These are phyloP conservation scores for Pythium chondricola DNA, from an alignment of 352 stramenopile species.

Conservation along the genomic window DNA sequence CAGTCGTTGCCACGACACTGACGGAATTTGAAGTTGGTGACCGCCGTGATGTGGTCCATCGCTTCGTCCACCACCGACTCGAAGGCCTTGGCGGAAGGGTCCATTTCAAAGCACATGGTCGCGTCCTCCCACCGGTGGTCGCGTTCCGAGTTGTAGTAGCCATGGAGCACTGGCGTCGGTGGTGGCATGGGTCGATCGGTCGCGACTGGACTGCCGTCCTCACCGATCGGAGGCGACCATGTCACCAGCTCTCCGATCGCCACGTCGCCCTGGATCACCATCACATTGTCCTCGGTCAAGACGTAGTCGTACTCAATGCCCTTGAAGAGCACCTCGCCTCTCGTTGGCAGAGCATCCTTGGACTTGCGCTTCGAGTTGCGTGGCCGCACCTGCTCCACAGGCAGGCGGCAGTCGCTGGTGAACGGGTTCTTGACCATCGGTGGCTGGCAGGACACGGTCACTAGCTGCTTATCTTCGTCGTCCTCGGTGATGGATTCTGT, in stretches of 20 bases:
- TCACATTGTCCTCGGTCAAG: conserved; percentile 58
- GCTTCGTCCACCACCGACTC: conserved; percentile 36
- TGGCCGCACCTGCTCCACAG: conserved; percentile 45
- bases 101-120: conserved; percentile 63
- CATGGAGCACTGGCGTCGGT: conserved; percentile 37
- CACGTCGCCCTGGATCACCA: conserved; percentile 76
- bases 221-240: conserved; percentile 1
- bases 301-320: conserved; percentile 83
- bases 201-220: background rate
- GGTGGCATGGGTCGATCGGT: background rate
- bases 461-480: conserved; percentile 26
- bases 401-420: conserved; percentile 55
- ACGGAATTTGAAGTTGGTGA: conserved; percentile 62
- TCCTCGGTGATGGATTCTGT: conserved; percentile 13
- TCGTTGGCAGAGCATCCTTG: conserved; percentile 9
- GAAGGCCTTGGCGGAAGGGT: conserved; percentile 34
- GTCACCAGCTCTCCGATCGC: conserved; percentile 48
- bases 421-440: conserved; percentile 38
- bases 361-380: background rate
- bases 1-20: conserved; percentile 47
- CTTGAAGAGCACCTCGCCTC: conserved; percentile 50
- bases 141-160: conserved; percentile 75
- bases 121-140: conserved; percentile 67
- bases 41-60: conserved; percentile 49
- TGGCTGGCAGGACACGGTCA: conserved; percentile 23